A percentile compares a stretch with the other conserved stretches of the same genome.
phyloP scores from a whole-genome alignment of 768 basidiomycete species.

The Agrocybe chaxingu region DNA sequence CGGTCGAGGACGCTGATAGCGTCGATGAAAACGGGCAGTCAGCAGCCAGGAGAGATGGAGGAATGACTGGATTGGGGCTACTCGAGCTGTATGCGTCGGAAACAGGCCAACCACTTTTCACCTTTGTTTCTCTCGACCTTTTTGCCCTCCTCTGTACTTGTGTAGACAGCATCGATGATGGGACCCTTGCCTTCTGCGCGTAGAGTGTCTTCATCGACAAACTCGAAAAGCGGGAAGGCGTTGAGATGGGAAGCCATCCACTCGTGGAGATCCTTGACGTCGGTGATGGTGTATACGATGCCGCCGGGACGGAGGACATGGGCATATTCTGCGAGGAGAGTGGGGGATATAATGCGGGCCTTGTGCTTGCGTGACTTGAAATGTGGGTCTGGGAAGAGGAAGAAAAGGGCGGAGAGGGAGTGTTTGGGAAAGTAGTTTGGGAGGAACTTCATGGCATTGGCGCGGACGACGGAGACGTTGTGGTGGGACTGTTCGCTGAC shows the following conservation, averaged over 20 bases:
- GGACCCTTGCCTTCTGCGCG: slow-evolving; percentile 72
- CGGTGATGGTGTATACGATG: slow-evolving; percentile 96
- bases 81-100: slow-evolving; percentile 53
- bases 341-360: slow-evolving; percentile 96
- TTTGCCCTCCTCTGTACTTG: slow-evolving; percentile 92
- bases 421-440: slow-evolving; percentile 93
- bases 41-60: slow-evolving; percentile 28
- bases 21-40: slow-evolving; percentile 49
- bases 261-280: slow-evolving; percentile 88
- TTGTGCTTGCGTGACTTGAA: slow-evolving; percentile 99
- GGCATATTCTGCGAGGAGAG: slow-evolving; percentile 96
- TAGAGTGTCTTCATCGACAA: slow-evolving; percentile 70
- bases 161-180: slow-evolving; percentile 79
- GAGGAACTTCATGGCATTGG: slow-evolving; percentile 98
- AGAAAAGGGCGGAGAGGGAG: slow-evolving; percentile 91
- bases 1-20: slow-evolving; percentile 61
- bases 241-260: slow-evolving; percentile 96
- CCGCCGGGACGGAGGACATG: slow-evolving; percentile 92
- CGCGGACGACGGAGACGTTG: slow-evolving; percentile 91
- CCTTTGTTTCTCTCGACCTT: slow-evolving; percentile 93
- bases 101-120: slow-evolving; percentile 91
- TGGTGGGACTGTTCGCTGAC: slow-evolving; percentile 53
- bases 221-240: slow-evolving; percentile 83
- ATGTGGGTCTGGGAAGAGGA: slow-evolving; percentile 98
- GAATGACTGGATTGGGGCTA: slow-evolving; percentile 32